These are phyloP conservation scores for Sporopachydermia cereana DNA, from an alignment of 1,139 yeast species.

Conservation along the genomic window DNA sequence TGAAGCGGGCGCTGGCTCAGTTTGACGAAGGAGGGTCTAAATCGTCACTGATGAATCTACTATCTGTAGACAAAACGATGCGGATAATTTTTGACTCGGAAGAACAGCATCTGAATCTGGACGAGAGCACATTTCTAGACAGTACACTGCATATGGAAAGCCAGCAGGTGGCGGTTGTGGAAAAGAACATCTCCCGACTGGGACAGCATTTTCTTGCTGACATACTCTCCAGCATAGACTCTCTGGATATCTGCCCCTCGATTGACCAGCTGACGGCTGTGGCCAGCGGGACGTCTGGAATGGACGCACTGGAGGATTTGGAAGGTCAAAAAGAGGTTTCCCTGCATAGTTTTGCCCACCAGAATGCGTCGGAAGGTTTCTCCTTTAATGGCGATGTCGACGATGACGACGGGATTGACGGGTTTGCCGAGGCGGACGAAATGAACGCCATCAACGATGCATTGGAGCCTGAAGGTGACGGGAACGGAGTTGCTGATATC, in stretches of 20 bases:
- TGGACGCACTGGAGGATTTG: not conserved
- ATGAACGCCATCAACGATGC: slow-evolving; percentile 13
- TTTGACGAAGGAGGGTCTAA: slow-evolving; percentile 96
- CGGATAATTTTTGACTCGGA: slow-evolving; percentile 50
- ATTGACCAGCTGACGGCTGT: slow-evolving; percentile 16
- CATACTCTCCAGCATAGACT: slow-evolving; percentile 8
- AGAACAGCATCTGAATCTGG: slow-evolving; percentile 12
- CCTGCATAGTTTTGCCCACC: slow-evolving; percentile 19
- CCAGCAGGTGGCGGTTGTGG: not conserved
- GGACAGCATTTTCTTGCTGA: slow-evolving; percentile 7
- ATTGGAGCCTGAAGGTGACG: slow-evolving; percentile 16
- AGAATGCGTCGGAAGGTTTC: slow-evolving; percentile 26
- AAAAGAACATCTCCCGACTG: not conserved
- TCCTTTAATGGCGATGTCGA: slow-evolving; percentile 9
- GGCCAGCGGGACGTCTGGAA: slow-evolving; percentile 16
- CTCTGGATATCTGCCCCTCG: slow-evolving; percentile 5
- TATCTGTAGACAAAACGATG: slow-evolving; percentile 45
- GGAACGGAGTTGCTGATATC: slow-evolving; percentile 7
- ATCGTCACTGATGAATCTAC: slow-evolving; percentile 63
- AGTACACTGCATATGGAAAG: not conserved
- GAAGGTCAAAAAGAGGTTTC: slow-evolving; percentile 8
- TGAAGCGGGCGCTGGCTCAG: slow-evolving; percentile 80
- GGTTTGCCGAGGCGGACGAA: slow-evolving; percentile 13
- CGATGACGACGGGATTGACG: slow-evolving; percentile 16
- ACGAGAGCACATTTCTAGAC: slow-evolving; percentile 6